A percentile compares a stretch with the other conserved stretches of the same genome.
phyloP scores from a whole-genome alignment of 2,329 filamentous ascomycete species.

The Trichoderma guizhouense region DNA sequence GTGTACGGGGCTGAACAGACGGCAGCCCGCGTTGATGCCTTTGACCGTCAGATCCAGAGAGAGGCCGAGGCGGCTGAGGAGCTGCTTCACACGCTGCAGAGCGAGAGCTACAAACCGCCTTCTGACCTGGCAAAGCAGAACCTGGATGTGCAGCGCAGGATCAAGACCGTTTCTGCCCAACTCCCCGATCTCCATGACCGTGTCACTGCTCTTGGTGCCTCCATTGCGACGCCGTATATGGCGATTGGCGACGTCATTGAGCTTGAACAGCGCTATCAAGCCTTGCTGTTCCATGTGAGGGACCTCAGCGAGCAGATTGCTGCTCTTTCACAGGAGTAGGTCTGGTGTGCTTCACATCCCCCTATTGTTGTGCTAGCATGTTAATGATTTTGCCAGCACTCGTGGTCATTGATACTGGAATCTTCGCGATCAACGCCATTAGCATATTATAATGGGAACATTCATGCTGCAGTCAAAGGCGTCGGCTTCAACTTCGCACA shows the following conservation, averaged over 20 bases:
- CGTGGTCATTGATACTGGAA: background rate
- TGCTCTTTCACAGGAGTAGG: constrained; percentile 56
- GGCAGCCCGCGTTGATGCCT: constrained; percentile 48
- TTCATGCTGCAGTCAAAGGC: background rate
- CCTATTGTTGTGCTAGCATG: constrained; percentile 63
- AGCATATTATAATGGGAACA: background rate
- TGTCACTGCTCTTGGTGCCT: constrained; percentile 40
- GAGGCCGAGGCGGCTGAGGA: constrained; percentile 43
- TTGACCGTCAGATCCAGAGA: constrained; percentile 54
- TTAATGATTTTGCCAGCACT: constrained; percentile 34
- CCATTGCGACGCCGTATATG: constrained; percentile 37
- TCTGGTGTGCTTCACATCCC: constrained; percentile 65
- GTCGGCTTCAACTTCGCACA: background rate
- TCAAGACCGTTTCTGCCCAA: constrained; percentile 63
- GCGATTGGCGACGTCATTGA: constrained; percentile 56
- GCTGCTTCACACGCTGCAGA: constrained; percentile 42
- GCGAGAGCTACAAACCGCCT: constrained; percentile 50
- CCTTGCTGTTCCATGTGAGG: constrained; percentile 55
- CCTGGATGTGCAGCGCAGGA: constrained; percentile 67
- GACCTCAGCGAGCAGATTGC: constrained; percentile 60
- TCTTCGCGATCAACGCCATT: background rate
- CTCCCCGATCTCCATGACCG: constrained; percentile 60
- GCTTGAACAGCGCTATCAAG: constrained; percentile 57
- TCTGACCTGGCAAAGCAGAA: constrained; percentile 64
- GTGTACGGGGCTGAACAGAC: constrained; percentile 55